These are phyloP conservation scores for Aspergillus tubingensis DNA, from an alignment of 2,329 filamentous ascomycete species.

Conservation along the genomic window DNA sequence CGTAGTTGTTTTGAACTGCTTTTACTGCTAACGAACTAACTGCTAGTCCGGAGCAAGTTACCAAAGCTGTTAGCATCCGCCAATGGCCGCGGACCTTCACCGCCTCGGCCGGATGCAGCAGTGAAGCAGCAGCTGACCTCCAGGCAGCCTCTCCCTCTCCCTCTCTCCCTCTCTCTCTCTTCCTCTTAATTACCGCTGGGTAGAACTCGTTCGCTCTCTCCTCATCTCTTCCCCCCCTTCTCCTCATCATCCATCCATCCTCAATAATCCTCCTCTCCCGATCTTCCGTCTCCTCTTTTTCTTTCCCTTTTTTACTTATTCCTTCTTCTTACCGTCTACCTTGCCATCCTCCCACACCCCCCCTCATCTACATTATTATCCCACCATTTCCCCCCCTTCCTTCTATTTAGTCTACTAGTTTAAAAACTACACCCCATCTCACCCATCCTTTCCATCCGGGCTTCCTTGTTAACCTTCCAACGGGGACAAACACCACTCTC, in stretches of 20 bases:
- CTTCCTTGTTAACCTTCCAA: not conserved
- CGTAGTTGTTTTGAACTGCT: too few relatives aligned
- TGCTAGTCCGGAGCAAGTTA: too few relatives aligned
- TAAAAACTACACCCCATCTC: not conserved
- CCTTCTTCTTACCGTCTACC: too few relatives aligned
- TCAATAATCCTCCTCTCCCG: slow-evolving; percentile 12
- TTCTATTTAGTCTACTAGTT: not conserved
- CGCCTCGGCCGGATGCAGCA: slow-evolving; percentile 28
- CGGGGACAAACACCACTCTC: not conserved
- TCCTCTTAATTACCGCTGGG: not conserved
- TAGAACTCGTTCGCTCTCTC: slow-evolving; percentile 12
- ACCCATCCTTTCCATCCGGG: not conserved
- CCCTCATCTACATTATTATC: slow-evolving; percentile 10
- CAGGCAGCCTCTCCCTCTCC: slow-evolving; percentile 11
- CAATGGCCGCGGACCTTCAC: slow-evolving; percentile 20
- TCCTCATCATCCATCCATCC: slow-evolving; percentile 10
- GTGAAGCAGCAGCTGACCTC: slow-evolving; percentile 17
- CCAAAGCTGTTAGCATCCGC: not conserved
- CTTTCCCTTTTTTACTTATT: slow-evolving; percentile 1
- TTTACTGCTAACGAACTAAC: too few relatives aligned
- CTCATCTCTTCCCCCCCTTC: slow-evolving; percentile 22
- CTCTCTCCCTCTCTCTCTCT: slow-evolving; percentile 17
- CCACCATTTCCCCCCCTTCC: not conserved
- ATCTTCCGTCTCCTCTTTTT: slow-evolving; percentile 5
- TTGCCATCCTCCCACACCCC: not conserved